Evolutionary conservation across 2,329 filamentous ascomycete genomes (phyloP).

Genomic region (Xenosphaeropsis pyriputrescens): DNA sequence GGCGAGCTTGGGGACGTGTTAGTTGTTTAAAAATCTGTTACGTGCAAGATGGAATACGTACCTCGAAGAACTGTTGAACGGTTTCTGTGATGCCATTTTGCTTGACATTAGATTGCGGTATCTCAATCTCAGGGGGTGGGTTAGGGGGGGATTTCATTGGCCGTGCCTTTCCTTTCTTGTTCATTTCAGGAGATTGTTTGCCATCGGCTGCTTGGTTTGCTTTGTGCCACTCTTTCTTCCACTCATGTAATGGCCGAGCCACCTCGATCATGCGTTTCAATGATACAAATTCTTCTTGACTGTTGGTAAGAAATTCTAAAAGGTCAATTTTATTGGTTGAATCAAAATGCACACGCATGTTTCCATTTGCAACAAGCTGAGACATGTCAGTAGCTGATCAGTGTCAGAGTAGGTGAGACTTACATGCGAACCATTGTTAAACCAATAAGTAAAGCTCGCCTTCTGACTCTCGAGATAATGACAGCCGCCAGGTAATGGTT

Average conservation of each 20-base stretch:
- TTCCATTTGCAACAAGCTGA: slow-evolving; percentile 65
- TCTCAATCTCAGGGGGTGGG: slow-evolving; percentile 42
- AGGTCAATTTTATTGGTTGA: slow-evolving; percentile 66
- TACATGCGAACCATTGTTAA: slow-evolving; percentile 70
- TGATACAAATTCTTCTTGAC: slow-evolving; percentile 74
- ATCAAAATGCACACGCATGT: slow-evolving; percentile 67
- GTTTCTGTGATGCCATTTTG: slow-evolving; percentile 42
- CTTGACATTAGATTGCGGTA: slow-evolving; percentile 44
- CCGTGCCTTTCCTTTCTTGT: slow-evolving; percentile 47
- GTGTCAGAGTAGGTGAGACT: slow-evolving; percentile 17
- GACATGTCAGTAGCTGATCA: not conserved
- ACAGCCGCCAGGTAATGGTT: slow-evolving; percentile 42
- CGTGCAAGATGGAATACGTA: slow-evolving; percentile 12
- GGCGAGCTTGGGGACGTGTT: slow-evolving; percentile 30
- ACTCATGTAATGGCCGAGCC: slow-evolving; percentile 45
- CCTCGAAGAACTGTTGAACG: slow-evolving; percentile 51
- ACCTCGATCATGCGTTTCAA: slow-evolving; percentile 47
- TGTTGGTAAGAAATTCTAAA: slow-evolving; percentile 64
- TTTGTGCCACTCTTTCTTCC: slow-evolving; percentile 51
- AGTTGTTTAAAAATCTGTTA: not conserved
- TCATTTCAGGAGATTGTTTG: slow-evolving; percentile 50
- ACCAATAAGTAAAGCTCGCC: slow-evolving; percentile 80
- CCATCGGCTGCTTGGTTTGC: slow-evolving; percentile 36
- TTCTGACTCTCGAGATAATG: slow-evolving; percentile 64
- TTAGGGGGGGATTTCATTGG: slow-evolving; percentile 42